Conservation (phyloP, 192 early-diverging fungal species). For the Coemansia sp. region DNA sequence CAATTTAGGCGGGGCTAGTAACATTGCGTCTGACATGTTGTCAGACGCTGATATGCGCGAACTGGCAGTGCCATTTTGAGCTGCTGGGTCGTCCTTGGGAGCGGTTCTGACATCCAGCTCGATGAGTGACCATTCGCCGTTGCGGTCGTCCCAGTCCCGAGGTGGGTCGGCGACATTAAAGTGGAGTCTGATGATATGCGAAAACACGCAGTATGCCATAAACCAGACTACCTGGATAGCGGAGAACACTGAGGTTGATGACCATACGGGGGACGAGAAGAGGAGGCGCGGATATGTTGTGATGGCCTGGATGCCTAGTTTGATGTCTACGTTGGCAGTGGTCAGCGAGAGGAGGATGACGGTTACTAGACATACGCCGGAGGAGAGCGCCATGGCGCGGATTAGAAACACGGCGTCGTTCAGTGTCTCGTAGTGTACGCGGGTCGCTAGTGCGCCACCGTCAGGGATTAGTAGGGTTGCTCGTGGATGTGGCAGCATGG, state of each 20-base stretch:
- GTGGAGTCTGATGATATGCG: conserved; percentile 43
- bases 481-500: conserved; percentile 24
- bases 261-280: conserved; percentile 50
- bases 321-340: conserved; percentile 47
- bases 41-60: conserved; percentile 11
- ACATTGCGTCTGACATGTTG: neutral
- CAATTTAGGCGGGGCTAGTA: neutral
- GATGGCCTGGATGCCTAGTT: conserved; percentile 37
- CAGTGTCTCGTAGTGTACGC: conserved; percentile 53
- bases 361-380: conserved; percentile 33
- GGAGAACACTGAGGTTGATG: conserved; percentile 50
- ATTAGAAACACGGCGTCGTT: conserved; percentile 54
- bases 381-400: conserved; percentile 34
- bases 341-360: conserved; percentile 47
- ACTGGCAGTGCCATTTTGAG: neutral
- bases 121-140: conserved; percentile 51
- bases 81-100: conserved; percentile 20
- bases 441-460: conserved; percentile 46
- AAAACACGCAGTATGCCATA: conserved; percentile 50
- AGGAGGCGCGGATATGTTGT: conserved; percentile 51
- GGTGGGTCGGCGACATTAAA: conserved; percentile 53
- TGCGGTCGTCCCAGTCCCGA: conserved; percentile 55
- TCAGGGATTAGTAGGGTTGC: conserved; percentile 52
- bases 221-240: conserved; percentile 55
- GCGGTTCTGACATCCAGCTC: conserved; percentile 43